Evolutionary conservation across 2,329 filamentous ascomycete species (phyloP), one percentile per base, ranked within the genome.

Genomic region (Calonectria leucothoes): DNA sequence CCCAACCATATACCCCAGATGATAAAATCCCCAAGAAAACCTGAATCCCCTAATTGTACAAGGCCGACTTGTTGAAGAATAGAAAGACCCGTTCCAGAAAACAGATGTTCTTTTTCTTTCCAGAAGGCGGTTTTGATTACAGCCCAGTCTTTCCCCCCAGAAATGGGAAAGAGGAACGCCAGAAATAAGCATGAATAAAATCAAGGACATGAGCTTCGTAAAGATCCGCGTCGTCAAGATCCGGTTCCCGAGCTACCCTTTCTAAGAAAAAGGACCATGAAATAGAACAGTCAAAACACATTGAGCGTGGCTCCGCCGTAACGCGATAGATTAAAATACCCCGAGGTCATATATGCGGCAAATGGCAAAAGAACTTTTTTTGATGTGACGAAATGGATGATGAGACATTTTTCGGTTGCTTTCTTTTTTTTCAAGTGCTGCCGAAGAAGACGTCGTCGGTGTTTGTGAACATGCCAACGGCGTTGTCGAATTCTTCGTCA

Each of bases 401-500:
- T 64, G 35, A 63, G 35, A 49, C 15, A 48, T 27, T 17, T 23
- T 29, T 29, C 23, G 25, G 6, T 27, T 23, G 33, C 10, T 6
- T 5, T 45, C 10, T 6, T 5, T 45, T 45, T 45, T n/a, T 45
- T 80, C 75, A 85, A 69, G 80, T 77, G 75, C 76, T 84, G 66
- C 86, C 85, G 78, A 90, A 91, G 78, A 91, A 89, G 69, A 90
- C 83, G 74, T 90, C 89, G 69, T 89, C 88, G 73, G 83, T 85
- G 75, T 85, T 85, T 33, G 84, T 86, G 76, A 91, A 90, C 87
- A 91, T 88, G 81, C 84, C 84, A 37, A 88, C 86, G 6, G 83
- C 78, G 70, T 84, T 85, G 73, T 89, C 87, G 68, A 88, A 89
- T 52, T 88, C 87, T 52, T 91, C 89, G 67, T 90, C 89, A 77